Base-by-base conservation (phyloP, 495 filamentous ascomycete genomes). In the Neurospora hispaniola region DNA sequence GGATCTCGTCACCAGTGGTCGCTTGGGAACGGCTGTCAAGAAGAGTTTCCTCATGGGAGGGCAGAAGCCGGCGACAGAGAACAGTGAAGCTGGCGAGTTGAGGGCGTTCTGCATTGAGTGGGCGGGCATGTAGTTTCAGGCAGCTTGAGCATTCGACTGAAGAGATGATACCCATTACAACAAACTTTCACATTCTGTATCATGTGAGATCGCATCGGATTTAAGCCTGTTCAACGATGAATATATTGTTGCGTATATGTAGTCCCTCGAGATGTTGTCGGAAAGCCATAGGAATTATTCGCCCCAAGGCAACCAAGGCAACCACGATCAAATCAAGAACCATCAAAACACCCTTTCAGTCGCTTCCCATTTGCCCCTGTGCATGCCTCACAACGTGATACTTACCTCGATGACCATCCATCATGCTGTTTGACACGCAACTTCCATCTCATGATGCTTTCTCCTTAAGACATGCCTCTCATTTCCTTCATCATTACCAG, bases 31-130 rank as follows among this genome's bases (percentile, higher is more conserved):
- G 16, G 92, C 92, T 54, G 96, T 99, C 42, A 99, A 99, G 84
- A 99, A 99, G 82, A 92, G 91, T 4, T 98, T 92, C 81, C 82
- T 99, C 71, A 85, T 99, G 75, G 96, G 96, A 10, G 95, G 94
- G 12, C 43, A 75, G 68, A 70, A 42, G 12, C 40, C 40, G 54
- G 39, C 43, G 42, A 46, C 20, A 18, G 46, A 59, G 10, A 62
- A 54, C 18, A 44, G 41, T 3, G 59, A 54, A 46, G 73, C 42
- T 20, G 75, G 69, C 10, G 73, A 74, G 27, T 74, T 80, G 68
- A 69, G 80, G 35, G 76, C 80, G 27, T 81, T 80, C 71, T 80
- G 78, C 71, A 74, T 81, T 39, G 80, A 81, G 73, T 81, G 80
- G 80, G 80, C 80, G 41, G 79, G 78, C 41, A 81, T 81, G 79